These are phyloP conservation scores for Thielaviopsis punctulata DNA, from an alignment of 2,329 filamentous ascomycete species.

Conservation along the genomic window DNA sequence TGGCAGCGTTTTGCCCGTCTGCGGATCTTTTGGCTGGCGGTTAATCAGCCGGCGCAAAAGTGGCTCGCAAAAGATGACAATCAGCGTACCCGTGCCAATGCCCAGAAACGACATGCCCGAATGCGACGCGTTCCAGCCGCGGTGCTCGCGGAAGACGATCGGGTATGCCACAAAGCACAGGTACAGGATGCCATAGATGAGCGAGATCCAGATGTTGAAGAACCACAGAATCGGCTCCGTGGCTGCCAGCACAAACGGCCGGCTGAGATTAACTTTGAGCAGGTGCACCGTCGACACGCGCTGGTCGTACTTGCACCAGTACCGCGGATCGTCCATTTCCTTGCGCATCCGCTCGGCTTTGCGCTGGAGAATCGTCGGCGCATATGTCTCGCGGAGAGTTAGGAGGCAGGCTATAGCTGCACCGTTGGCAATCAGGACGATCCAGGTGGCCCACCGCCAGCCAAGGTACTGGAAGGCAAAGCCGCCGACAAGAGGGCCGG, in stretches of 20 bases:
- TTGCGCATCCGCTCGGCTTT: conserved; percentile 48
- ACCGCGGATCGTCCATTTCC: conserved; percentile 52
- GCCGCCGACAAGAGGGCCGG: conserved; percentile 43
- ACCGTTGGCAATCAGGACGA: conserved; percentile 55
- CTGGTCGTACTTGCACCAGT: conserved; percentile 69
- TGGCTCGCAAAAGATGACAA: conserved; percentile 48
- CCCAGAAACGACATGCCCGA: conserved; percentile 64
- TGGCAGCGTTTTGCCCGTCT: conserved; percentile 54
- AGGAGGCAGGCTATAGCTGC: conserved; percentile 40
- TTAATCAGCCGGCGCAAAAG: conserved; percentile 65
- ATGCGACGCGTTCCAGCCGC: conserved; percentile 60
- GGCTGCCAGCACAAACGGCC: conserved; percentile 60
- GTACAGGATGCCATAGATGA: conserved; percentile 76
- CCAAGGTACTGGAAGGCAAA: conserved; percentile 55
- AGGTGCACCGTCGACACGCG: conserved; percentile 45
- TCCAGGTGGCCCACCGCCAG: conserved; percentile 81
- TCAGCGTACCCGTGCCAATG: conserved; percentile 44
- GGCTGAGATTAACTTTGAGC: conserved; percentile 56
- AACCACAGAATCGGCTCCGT: conserved; percentile 69
- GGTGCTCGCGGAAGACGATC: conserved; percentile 56
- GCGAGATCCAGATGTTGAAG: conserved; percentile 55
- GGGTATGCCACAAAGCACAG: conserved; percentile 85
- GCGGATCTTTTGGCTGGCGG: conserved; percentile 53
- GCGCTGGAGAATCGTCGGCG: conserved; percentile 48
- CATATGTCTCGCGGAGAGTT: conserved; percentile 58